Evolutionary conservation across 2,329 filamentous ascomycete species (phyloP), one percentile per base, ranked within the genome.

Genomic region (Hymenoscyphus fructigenus): DNA sequence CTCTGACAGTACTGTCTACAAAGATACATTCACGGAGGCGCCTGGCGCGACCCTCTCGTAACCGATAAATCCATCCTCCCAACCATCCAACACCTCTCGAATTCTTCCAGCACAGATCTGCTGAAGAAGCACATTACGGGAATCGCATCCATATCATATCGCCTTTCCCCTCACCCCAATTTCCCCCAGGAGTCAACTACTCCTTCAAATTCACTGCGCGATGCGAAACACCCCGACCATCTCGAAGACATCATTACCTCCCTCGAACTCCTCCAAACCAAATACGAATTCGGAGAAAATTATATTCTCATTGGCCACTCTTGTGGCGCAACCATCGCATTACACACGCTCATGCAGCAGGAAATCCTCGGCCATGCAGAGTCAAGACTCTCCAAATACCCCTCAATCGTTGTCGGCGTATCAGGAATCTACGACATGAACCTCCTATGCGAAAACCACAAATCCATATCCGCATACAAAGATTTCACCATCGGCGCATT

Each of bases 371-470:
- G 9, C 9, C 17, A 57, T 29, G 17, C 29, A 28, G 26, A 32
- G 10, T 57, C 29, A 10, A 3, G n/a, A 34, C 57, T 38, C 7
- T 41, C 23, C 26, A 17, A 41, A 10, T 62, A 65, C 74, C 87
- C 86, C 0, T 72, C 78, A 1, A 84, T 82, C 2, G 76, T 91
- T 17, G 74, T 91, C 2, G 83, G 87, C 38, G 76, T 90, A 23
- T 84, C 84, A 63, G 89, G 90, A 0, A 85, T 92, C 26, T 91
- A 91, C 75, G 85, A 90, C 71, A 75, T 92, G 26, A 62, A 44
- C 17, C 32, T 71, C 5, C 65, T 72, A 1, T 60, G 67, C 20
- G 68, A 72, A 1, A 67, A 41, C 5, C 59, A 71, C 41, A 23
- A 6, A 7, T 10, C 60, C 3, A 62, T 68, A 47, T 64, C 69